Conservation (phyloP, 2,329 filamentous ascomycete species). For the Orbilia ellipsospora region DNA sequence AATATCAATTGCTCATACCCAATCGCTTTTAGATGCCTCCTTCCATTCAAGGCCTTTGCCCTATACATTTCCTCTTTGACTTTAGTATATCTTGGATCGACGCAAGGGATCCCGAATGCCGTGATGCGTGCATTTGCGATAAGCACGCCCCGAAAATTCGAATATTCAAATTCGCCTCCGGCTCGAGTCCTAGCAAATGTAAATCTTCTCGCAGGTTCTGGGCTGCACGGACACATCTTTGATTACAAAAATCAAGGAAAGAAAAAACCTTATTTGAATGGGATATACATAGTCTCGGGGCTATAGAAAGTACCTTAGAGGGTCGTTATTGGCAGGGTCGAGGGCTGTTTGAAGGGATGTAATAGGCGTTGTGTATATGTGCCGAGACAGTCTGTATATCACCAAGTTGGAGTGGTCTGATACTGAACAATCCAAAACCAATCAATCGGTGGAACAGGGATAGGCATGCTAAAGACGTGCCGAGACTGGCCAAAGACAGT, state of each 20-base stretch:
- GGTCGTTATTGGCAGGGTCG: slow-evolving; percentile 1
- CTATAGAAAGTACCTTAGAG: no score
- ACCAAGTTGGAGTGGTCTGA: no score
- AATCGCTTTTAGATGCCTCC: no score
- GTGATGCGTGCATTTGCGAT: no score
- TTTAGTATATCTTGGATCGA: slow-evolving; percentile 18
- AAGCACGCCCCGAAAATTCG: no score
- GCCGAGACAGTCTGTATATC: no score
- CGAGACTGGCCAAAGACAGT: no score
- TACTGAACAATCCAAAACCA: not conserved
- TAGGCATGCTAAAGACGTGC: not conserved
- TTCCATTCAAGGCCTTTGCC: no score
- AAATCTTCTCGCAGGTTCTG: not conserved
- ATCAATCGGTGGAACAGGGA: slow-evolving; percentile 6
- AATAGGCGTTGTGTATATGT: no score
- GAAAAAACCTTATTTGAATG: not conserved
- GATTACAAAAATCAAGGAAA: slow-evolving; percentile 8
- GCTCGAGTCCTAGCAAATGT: not conserved
- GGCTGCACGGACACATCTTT: not conserved
- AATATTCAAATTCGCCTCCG: not conserved
- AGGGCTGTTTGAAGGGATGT: not conserved
- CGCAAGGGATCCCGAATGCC: not conserved
- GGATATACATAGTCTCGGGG: no score
- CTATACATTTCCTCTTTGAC: no score
- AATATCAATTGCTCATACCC: no score